Base-by-base conservation (phyloP, 352 stramenopile species). In the Aphanomyces invadans region DNA sequence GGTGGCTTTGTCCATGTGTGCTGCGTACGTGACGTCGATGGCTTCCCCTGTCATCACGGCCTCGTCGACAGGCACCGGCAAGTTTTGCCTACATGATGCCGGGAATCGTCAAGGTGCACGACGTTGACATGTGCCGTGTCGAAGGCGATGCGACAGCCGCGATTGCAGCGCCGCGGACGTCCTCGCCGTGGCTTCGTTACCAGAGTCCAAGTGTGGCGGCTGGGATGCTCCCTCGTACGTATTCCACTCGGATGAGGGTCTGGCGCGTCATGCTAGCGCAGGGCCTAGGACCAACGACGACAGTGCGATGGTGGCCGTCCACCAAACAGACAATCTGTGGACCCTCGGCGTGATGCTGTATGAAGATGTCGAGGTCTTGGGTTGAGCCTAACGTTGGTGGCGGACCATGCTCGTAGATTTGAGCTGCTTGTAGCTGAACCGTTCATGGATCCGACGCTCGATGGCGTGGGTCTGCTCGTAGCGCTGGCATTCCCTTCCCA, bases 281-380 rank as follows among this genome's bases (percentile, higher is more conserved):
- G 49, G 1, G 5, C 15, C 17, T 29, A 1, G n/a, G n/a, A n/a
- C n/a, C 29, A 21, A 39, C 55, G 1, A 53, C 26, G 5, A 11
- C 29, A 15, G 31, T 31, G 1, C 23, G 3, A 42, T 57, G 2
- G n/a, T 49, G 4, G 17, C 49, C 5, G 28, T 67, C 26, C 17
- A 28, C 9, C 42, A 10, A 21, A 10, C 21, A 0, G 60, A 67
- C 60, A 67, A 67, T 17, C n/a, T 67, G 7, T 67, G 60, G 60
- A 59, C 38, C 31, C 36, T 67, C n/a, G 60, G 60, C 25, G 60
- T 67, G 15, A 19, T 67, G 1, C n/a, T 67, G 60, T 67, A 44
- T 44, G 32, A 25, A 9, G 19, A 48, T 21, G 54, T 17, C 39
- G n/a, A n/a, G n/a, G n/a, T n/a, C n/a, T n/a, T n/a, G n/a, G n/a